Evolutionary conservation across 208 protist species (phyloP).

Genomic region (Leishmania amazonensis): DNA sequence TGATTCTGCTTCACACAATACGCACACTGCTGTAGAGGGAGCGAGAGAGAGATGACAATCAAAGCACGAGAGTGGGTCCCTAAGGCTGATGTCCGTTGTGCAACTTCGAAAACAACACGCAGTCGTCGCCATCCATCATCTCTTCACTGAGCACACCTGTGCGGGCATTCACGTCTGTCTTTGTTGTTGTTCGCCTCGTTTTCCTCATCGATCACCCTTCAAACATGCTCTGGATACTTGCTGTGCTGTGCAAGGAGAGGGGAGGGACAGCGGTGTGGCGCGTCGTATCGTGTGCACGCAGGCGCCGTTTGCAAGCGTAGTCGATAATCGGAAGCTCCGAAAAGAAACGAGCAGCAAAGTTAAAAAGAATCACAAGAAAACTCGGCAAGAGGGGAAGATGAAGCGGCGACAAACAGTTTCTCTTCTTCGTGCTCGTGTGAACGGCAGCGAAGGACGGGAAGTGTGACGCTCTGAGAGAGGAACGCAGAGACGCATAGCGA

Average conservation of each 20-base stretch:
- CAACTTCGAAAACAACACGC: background rate
- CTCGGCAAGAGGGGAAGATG: background rate
- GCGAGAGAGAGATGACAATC: background rate
- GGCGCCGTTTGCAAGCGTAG: background rate
- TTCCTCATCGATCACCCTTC: background rate
- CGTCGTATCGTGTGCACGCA: background rate
- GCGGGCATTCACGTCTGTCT: background rate
- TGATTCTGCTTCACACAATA: background rate
- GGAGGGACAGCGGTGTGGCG: background rate
- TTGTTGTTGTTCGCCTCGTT: background rate
- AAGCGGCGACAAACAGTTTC: background rate
- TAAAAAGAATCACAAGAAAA: background rate
- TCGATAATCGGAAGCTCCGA: background rate
- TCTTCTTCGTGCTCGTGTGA: background rate
- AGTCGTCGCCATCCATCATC: background rate
- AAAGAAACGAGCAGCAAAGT: background rate
- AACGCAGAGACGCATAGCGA: background rate
- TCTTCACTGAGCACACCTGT: background rate
- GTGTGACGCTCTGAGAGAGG: background rate
- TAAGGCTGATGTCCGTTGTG: background rate
- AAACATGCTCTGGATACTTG: background rate
- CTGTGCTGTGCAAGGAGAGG: background rate
- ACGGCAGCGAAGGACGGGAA: background rate
- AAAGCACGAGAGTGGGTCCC: background rate
- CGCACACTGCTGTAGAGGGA: too few species aligned